Evolutionary conservation across 1,284 basidiomycete species (phyloP), one percentile per base, ranked within the genome.

Genomic region (Peniophora sp.): DNA sequence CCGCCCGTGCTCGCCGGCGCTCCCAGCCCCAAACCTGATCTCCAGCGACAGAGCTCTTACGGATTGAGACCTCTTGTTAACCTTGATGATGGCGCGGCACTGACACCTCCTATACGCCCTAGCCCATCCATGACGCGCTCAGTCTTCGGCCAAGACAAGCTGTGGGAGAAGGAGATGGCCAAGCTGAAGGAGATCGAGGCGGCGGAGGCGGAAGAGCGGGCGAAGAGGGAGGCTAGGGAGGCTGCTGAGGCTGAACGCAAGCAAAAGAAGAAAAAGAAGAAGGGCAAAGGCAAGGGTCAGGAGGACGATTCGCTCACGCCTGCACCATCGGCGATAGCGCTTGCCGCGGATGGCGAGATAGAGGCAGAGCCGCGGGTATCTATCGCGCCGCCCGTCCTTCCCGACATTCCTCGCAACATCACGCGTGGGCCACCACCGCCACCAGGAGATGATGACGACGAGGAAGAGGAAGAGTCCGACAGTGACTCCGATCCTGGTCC

Each of bases 81-180:
- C 53, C 79, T 85, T 56, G 78, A 79, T 17, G 75, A 79, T 25
- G 75, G 74, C 20, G 70, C n/a, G 16, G 8, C 16, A 61, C 1
- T 61, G 58, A 0, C 62, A n/a, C 53, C 52, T 23, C 50, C 48
- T 27, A 51, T 54, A 16, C 55, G 50, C 39, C 52, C 38, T 50
- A 19, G 60, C 57, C 17, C n/a, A n/a, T n/a, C 53, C 5, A 41
- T 71, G 17, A 74, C 72, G 48, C 78, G 77, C 51, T 89, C 89
- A 22, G 88, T 90, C n/a, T 91, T 91, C 60, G 88, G 88, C 3
- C 81, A 85, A 5, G 88, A 91, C 63, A 87, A 81, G 2, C 59
- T 92, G 6, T 92, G 88, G 88, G 85, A 89, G 60, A 74, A 80
- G 32, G 88, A 91, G 65, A 77, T 89, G 70, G 77, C 66, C 20